Conservation (phyloP, 768 basidiomycete genomes). For the Tremella yokohamensis region DNA sequence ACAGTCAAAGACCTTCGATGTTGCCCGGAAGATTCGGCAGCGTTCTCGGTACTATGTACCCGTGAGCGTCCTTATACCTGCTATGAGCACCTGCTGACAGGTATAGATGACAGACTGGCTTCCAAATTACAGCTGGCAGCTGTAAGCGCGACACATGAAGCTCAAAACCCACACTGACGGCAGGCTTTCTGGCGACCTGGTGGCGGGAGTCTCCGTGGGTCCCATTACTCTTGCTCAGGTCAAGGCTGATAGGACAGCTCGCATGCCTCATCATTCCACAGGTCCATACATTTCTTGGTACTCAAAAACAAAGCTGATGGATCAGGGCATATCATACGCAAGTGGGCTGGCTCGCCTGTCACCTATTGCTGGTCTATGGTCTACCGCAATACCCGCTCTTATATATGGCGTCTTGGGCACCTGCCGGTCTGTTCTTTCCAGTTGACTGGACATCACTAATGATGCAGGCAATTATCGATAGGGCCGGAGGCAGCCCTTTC, state of each 20-base stretch:
- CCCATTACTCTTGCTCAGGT: not conserved
- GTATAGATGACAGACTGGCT: conserved; percentile 47
- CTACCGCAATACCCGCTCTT: conserved; percentile 81
- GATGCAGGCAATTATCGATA: conserved; percentile 48
- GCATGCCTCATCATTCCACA: conserved; percentile 53
- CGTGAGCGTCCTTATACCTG: conserved; percentile 15
- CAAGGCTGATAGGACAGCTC: conserved; percentile 20
- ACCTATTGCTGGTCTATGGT: conserved; percentile 80
- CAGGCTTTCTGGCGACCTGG: conserved; percentile 66
- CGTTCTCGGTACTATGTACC: conserved; percentile 50
- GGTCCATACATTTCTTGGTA: conserved; percentile 14
- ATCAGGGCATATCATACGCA: conserved; percentile 86
- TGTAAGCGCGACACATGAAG: conserved; percentile 38
- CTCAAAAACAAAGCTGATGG: conserved; percentile 61
- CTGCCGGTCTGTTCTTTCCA: conserved; percentile 59
- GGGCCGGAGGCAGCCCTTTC: conserved; percentile 84
- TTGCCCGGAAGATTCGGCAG: conserved; percentile 43
- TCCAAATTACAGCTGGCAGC: conserved; percentile 45
- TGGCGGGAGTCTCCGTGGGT: conserved; percentile 74
- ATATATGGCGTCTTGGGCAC: conserved; percentile 86
- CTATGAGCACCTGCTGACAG: not conserved
- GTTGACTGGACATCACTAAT: not conserved
- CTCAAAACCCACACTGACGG: not conserved
- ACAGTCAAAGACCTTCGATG: conserved; percentile 12
- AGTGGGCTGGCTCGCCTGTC: conserved; percentile 78